Conservation (phyloP, 2,329 filamentous ascomycete genomes). For the Aureobasidium lini region DNA sequence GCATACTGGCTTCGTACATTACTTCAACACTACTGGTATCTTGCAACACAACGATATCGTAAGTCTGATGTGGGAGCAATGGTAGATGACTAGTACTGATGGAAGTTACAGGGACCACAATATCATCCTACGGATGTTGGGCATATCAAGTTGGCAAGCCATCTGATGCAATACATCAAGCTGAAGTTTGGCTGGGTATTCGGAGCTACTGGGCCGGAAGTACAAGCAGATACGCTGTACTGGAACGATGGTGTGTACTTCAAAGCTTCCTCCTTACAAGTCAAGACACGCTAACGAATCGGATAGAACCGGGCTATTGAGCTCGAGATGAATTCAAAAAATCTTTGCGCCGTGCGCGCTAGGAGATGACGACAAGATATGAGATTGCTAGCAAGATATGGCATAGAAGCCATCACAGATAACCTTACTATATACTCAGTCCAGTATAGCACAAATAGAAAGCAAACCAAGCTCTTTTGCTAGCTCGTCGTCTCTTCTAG, state of each 20-base stretch:
- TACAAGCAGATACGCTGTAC: constrained; percentile 25
- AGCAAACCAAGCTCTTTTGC: too few relatives aligned
- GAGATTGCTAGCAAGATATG: too few relatives aligned
- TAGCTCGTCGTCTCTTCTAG: too few relatives aligned
- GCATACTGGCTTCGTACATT: constrained; percentile 45
- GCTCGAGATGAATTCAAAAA: too few relatives aligned
- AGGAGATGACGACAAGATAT: too few relatives aligned
- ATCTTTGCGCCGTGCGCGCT: too few relatives aligned
- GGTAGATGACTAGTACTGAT: not conserved
- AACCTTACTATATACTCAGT: too few relatives aligned
- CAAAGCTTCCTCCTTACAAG: too few relatives aligned
- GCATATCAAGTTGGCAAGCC: constrained; percentile 54
- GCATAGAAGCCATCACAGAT: too few relatives aligned
- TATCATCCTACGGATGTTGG: constrained; percentile 56
- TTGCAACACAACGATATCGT: constrained; percentile 54
- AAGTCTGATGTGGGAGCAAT: not conserved
- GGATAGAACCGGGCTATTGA: not conserved
- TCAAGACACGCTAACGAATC: not conserved
- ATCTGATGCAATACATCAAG: constrained; percentile 51
- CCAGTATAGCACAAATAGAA: too few relatives aligned
- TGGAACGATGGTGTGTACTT: constrained; percentile 13
- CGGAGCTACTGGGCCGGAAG: constrained; percentile 48
- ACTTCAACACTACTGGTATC: constrained; percentile 55
- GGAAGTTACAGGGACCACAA: constrained; percentile 33
- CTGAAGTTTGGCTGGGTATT: constrained; percentile 51